These are phyloP conservation scores for Curvularia spicifera DNA, from an alignment of 2,329 filamentous ascomycete genomes.

Conservation along the genomic window DNA sequence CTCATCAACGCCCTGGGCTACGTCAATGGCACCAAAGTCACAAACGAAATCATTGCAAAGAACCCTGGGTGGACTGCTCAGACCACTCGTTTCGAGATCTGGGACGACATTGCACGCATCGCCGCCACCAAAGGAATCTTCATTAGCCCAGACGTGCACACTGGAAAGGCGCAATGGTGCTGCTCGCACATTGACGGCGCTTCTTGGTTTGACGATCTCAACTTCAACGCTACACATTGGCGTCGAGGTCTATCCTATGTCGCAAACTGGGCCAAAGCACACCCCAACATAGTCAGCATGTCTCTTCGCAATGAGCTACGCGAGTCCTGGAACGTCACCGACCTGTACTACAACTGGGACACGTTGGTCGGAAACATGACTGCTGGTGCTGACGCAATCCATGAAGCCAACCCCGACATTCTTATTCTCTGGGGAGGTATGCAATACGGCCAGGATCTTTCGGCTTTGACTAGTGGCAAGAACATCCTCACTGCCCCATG, in stretches of 20 bases:
- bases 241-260: constrained; percentile 60
- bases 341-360: constrained; percentile 41
- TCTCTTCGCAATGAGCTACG: constrained; percentile 65
- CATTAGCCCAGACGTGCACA: constrained; percentile 43
- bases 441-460: constrained; percentile 61
- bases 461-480: constrained; percentile 47
- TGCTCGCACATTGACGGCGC: constrained; percentile 58
- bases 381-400: constrained; percentile 58
- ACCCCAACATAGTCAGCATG: constrained; percentile 62
- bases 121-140: constrained; percentile 41
- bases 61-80: constrained; percentile 49
- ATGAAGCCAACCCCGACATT: constrained; percentile 59
- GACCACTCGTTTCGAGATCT: constrained; percentile 51
- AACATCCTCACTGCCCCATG: constrained; percentile 49
- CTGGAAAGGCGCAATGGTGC: constrained; percentile 44
- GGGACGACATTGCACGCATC: constrained; percentile 37
- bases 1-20: constrained; percentile 50
- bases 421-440: constrained; percentile 63
- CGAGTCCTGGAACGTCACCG: constrained; percentile 39
- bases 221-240: constrained; percentile 64
- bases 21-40: constrained; percentile 50
- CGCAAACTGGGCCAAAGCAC: constrained; percentile 57
- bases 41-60: constrained; percentile 45
- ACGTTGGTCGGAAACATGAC: constrained; percentile 52
- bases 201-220: constrained; percentile 62